Evolutionary conservation across 139 green algal species (phyloP).

Genomic region (Picochlorum sp.): DNA sequence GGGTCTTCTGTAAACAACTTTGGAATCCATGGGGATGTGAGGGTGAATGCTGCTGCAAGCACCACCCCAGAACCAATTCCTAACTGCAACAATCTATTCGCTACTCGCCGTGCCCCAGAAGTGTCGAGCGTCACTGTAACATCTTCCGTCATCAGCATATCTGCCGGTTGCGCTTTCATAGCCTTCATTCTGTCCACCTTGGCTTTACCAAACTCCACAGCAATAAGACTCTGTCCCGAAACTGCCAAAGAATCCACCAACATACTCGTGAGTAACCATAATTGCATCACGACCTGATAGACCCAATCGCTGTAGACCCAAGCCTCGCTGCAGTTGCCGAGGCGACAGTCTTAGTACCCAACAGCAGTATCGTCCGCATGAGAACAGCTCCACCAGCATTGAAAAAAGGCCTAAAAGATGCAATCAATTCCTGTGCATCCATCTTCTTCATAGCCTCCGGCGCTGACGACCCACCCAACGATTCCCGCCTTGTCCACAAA

Average conservation of each 20-base stretch:
- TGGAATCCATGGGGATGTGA: slow-evolving; percentile 20
- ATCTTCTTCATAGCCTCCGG: slow-evolving; percentile 5
- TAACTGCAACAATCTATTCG: slow-evolving; percentile 50
- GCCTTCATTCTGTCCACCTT: background rate
- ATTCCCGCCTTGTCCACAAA: slow-evolving; percentile 23
- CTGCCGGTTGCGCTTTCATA: background rate
- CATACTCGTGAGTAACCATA: slow-evolving; percentile 63
- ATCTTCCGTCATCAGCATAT: slow-evolving; percentile 1
- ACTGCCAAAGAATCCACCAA: slow-evolving; percentile 63
- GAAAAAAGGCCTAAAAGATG: slow-evolving; percentile 31
- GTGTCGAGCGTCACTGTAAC: background rate
- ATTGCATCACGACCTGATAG: slow-evolving; percentile 61
- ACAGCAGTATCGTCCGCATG: slow-evolving; percentile 50
- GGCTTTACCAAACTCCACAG: slow-evolving; percentile 27
- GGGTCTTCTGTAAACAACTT: slow-evolving; percentile 34
- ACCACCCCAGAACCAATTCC: slow-evolving; percentile 26
- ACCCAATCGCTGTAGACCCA: slow-evolving; percentile 43
- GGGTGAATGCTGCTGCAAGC: slow-evolving; percentile 11
- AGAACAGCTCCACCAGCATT: slow-evolving; percentile 49
- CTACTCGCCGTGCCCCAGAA: slow-evolving; percentile 27
- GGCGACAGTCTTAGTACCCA: slow-evolving; percentile 62
- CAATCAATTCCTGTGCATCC: background rate
- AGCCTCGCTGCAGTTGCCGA: slow-evolving; percentile 52
- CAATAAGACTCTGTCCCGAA: slow-evolving; percentile 56
- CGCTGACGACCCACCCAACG: slow-evolving; percentile 17